A percentile compares a stretch with the other conserved stretches of the same genome.
phyloP scores from a whole-genome alignment of 345 rosid genomes.

The Physaria fendleri region DNA sequence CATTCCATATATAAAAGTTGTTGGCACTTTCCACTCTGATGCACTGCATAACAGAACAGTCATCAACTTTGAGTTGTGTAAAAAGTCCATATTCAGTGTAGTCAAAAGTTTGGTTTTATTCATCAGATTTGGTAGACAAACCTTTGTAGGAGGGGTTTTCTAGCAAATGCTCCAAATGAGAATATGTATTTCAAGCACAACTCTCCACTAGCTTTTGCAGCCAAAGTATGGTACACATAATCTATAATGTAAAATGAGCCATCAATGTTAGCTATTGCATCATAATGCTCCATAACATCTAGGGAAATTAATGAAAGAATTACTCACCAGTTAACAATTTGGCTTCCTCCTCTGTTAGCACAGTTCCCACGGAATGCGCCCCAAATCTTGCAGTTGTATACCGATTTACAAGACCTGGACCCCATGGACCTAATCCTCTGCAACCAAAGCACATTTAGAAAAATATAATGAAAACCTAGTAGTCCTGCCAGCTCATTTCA shows the following conservation, averaged over 20 bases:
- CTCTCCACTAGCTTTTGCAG: slow-evolving; percentile 97
- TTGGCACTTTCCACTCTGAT: slow-evolving; percentile 97
- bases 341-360: slow-evolving; percentile 66
- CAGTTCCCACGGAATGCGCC: slow-evolving; percentile 45
- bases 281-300: not conserved
- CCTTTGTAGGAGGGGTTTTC: slow-evolving; percentile 84
- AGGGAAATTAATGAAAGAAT: not conserved
- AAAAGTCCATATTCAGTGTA: not conserved
- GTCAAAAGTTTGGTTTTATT: not conserved
- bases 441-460: slow-evolving; percentile 2
- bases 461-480: not conserved
- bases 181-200: slow-evolving; percentile 91
- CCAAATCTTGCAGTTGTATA: slow-evolving; percentile 88
- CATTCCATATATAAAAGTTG: slow-evolving; percentile 79
- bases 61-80: not conserved
- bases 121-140: slow-evolving; percentile 22
- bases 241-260: slow-evolving; percentile 36
- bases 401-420: slow-evolving; percentile 73
- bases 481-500: not conserved
- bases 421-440: slow-evolving; percentile 99
- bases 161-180: slow-evolving; percentile 87
- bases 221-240: slow-evolving; percentile 80
- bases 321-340: slow-evolving; percentile 67
- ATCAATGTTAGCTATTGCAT: slow-evolving; percentile 11
- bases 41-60: slow-evolving; percentile 47